Percentiles rank a stretch among this genome's conserved stretches.
Conservation (phyloP, 345 rosid species). For the Eutrema heterophyllum region DNA sequence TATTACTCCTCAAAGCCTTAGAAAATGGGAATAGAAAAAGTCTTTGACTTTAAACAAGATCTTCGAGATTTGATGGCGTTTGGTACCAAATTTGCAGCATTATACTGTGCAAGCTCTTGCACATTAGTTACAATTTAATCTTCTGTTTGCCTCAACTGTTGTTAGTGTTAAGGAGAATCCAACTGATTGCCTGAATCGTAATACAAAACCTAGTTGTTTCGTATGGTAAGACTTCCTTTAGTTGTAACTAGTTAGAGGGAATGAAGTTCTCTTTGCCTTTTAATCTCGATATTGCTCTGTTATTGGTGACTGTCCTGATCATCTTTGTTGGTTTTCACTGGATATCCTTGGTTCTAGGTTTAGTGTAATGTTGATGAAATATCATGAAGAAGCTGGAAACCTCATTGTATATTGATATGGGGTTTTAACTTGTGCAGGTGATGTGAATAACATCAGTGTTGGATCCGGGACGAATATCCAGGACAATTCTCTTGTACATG, state of each 20-base stretch:
- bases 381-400: background rate
- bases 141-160: background rate
- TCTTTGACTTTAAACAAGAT: background rate
- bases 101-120: background rate
- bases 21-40: background rate
- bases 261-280: background rate
- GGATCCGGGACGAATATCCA: conserved; percentile 95
- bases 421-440: conserved; percentile 44
- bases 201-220: background rate
- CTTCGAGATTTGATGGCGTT: background rate
- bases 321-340: background rate
- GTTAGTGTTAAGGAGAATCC: background rate
- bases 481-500: conserved; percentile 96
- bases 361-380: background rate
- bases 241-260: background rate
- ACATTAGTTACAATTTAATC: background rate
- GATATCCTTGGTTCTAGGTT: background rate
- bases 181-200: background rate
- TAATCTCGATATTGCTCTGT: too few species aligned
- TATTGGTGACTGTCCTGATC: too few species aligned
- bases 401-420: background rate
- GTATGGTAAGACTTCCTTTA: background rate
- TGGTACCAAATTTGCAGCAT: background rate
- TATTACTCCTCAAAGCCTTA: background rate
- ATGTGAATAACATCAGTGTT: conserved; percentile 77